These are phyloP conservation scores for Globomyces pollinis-pini DNA, from an alignment of 192 early-diverging fungal genomes.

Conservation along the genomic window DNA sequence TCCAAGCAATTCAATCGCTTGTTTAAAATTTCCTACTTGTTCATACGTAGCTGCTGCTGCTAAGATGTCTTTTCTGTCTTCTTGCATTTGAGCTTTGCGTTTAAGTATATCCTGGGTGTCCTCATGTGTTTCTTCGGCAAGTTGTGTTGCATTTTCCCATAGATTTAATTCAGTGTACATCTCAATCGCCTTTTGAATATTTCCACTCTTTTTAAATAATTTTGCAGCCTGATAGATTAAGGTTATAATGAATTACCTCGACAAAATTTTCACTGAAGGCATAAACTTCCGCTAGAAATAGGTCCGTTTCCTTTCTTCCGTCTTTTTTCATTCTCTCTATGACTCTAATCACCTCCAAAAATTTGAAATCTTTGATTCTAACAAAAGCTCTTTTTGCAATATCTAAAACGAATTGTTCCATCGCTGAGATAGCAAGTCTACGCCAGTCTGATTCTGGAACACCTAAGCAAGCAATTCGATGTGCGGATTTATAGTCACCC, in stretches of 20 bases:
- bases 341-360: conserved; percentile 29
- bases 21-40: conserved; percentile 46
- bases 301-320: conserved; percentile 29
- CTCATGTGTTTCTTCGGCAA: conserved; percentile 39
- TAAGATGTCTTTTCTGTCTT: conserved; percentile 45
- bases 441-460: conserved; percentile 51
- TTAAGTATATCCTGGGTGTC: conserved; percentile 39
- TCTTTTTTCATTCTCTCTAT: conserved; percentile 31
- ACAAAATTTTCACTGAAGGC: conserved; percentile 39
- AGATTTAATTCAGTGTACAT: conserved; percentile 52
- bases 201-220: conserved; percentile 34
- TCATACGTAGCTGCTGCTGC: conserved; percentile 50
- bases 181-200: conserved; percentile 46
- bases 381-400: conserved; percentile 41
- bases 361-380: conserved; percentile 39
- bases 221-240: conserved; percentile 47
- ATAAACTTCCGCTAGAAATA: conserved; percentile 35
- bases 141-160: conserved; percentile 49
- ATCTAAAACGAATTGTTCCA: conserved; percentile 38
- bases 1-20: conserved; percentile 49
- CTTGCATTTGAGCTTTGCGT: conserved; percentile 49
- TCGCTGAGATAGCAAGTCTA: conserved; percentile 35
- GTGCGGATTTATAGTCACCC: conserved; percentile 37
- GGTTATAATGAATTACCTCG: conserved; percentile 28
- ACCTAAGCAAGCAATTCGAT: conserved; percentile 44